Conservation (phyloP, 768 basidiomycete species). For the Tricholoma sp. region DNA sequence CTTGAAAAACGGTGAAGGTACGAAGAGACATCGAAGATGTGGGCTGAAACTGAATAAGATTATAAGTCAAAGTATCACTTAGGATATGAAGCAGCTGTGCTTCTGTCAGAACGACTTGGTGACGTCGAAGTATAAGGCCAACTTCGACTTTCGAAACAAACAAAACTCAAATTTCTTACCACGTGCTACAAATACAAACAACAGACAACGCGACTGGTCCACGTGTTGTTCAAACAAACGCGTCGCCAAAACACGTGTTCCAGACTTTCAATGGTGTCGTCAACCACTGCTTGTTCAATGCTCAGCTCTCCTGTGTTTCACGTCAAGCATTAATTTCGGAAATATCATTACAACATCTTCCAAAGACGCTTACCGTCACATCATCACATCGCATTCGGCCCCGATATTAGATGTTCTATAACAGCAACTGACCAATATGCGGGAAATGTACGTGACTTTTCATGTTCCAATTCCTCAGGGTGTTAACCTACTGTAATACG, state of each 20-base stretch:
- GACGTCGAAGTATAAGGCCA: conserved; percentile 13
- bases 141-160: too few relatives aligned
- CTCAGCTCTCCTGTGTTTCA: background rate
- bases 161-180: conserved; percentile 14
- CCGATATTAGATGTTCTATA: background rate
- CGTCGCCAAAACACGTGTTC: background rate
- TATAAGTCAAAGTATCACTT: background rate
- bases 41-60: background rate
- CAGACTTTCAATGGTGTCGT: too few relatives aligned
- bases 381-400: background rate
- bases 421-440: background rate
- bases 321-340: background rate
- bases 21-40: conserved; percentile 44
- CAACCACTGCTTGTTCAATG: too few relatives aligned
- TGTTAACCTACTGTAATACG: too few relatives aligned
- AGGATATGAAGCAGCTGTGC: background rate
- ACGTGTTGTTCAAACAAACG: background rate
- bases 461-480: too few relatives aligned
- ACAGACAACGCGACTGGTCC: background rate
- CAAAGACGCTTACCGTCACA: background rate
- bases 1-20: conserved; percentile 62
- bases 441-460: background rate
- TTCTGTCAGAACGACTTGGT: background rate
- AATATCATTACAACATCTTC: background rate
- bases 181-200: background rate